Evolutionary conservation across 1,139 yeast species (phyloP).

Genomic region (Diutina mesorugosa): DNA sequence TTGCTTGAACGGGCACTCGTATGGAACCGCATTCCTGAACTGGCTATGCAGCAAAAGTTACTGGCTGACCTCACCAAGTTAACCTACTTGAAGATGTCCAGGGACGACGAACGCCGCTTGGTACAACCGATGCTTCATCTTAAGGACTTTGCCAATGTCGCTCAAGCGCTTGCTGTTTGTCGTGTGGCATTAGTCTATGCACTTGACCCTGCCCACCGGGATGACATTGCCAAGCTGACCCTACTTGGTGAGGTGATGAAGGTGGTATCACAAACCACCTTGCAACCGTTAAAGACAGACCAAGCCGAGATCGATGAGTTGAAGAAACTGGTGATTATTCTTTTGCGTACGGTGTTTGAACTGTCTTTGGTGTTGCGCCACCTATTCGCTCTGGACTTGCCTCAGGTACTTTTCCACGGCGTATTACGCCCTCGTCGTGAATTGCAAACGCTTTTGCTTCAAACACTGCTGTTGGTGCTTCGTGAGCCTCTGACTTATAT

Average conservation of each 20-base stretch:
- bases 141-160: not conserved
- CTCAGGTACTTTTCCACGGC: not conserved
- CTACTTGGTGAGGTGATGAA: not conserved
- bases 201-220: not conserved
- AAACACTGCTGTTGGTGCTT: slow-evolving; percentile 1
- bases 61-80: not conserved
- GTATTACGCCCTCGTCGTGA: not conserved
- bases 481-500: not conserved
- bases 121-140: not conserved
- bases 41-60: not conserved
- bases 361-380: not conserved
- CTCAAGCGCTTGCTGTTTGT: not conserved
- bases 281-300: not conserved
- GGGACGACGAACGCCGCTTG: not conserved
- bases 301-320: not conserved
- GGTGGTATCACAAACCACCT: not conserved
- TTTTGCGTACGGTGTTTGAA: not conserved
- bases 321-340: not conserved
- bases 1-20: not conserved
- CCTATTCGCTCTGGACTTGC: not conserved
- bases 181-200: not conserved
- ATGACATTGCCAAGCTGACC: not conserved
- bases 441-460: not conserved
- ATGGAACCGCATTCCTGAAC: not conserved
- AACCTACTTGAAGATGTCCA: not conserved